Evolutionary conservation across 192 early-diverging fungal genomes (phyloP).

Genomic region (Backusella psychrophila): DNA sequence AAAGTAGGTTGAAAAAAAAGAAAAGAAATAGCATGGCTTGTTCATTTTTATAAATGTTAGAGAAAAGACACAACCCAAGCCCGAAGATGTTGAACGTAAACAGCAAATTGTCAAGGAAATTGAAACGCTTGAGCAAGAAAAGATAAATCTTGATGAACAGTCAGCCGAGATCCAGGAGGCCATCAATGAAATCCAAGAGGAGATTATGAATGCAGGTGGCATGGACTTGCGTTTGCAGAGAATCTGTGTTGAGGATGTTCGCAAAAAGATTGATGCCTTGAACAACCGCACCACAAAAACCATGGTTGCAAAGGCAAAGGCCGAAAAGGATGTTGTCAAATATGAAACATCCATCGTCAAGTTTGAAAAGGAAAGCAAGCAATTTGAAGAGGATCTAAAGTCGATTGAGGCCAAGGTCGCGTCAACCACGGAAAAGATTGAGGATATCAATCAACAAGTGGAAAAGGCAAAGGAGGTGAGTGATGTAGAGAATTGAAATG

Average conservation of each 20-base stretch:
- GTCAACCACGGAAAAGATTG: constrained; percentile 26
- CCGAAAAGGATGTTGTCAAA: constrained; percentile 75
- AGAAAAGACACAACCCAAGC: constrained; percentile 47
- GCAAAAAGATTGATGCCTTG: constrained; percentile 69
- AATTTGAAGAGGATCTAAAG: constrained; percentile 43
- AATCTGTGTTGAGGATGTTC: constrained; percentile 76
- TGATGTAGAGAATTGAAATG: not conserved
- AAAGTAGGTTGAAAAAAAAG: constrained; percentile 34
- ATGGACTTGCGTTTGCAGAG: constrained; percentile 85
- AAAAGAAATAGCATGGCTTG: not conserved
- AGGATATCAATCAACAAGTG: constrained; percentile 14
- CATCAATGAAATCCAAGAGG: constrained; percentile 81
- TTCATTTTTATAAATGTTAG: constrained; percentile 8
- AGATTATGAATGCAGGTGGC: constrained; percentile 91
- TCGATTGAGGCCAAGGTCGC: constrained; percentile 35
- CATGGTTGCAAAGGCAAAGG: constrained; percentile 68
- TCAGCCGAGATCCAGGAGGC: constrained; percentile 67
- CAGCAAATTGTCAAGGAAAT: constrained; percentile 50
- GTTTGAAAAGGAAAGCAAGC: constrained; percentile 62
- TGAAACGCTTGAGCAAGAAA: constrained; percentile 40
- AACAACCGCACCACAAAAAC: constrained; percentile 72
- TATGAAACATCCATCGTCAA: constrained; percentile 61
- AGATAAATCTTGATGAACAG: constrained; percentile 53
- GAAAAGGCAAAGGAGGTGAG: constrained; percentile 12
- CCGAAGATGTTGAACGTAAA: constrained; percentile 51